phyloP scores from a whole-genome alignment of 352 stramenopile species.

The Globisporangium abappressorium region DNA sequence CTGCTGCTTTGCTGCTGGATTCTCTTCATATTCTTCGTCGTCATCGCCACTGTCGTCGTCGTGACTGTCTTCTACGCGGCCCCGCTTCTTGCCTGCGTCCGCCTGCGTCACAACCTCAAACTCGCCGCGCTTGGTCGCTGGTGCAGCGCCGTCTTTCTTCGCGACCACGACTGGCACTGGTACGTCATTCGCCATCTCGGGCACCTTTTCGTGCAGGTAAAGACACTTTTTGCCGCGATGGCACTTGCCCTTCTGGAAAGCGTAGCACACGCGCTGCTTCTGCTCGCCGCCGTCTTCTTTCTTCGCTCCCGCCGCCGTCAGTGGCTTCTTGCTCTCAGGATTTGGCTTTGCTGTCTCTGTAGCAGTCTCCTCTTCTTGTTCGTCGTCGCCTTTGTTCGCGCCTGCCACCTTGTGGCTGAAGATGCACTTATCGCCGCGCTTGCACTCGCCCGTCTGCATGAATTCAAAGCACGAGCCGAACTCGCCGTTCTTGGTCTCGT shows the following conservation, averaged over 20 bases:
- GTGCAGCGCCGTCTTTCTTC: conserved; percentile 9
- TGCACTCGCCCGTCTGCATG: conserved; percentile 66
- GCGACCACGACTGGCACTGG: conserved; percentile 11
- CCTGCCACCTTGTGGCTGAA: conserved; percentile 44
- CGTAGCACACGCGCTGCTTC: conserved; percentile 64
- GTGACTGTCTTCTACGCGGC: conserved; percentile 26
- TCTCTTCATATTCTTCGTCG: conserved; percentile 21
- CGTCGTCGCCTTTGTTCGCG: not conserved
- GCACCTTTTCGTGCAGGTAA: conserved; percentile 58
- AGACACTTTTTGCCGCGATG: conserved; percentile 71
- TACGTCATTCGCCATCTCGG: conserved; percentile 18
- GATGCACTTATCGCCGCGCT: conserved; percentile 69
- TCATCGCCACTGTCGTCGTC: conserved; percentile 18
- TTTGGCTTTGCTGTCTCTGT: conserved; percentile 10
- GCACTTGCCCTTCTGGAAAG: conserved; percentile 73
- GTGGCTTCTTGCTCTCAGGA: not conserved
- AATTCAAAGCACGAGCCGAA: conserved; percentile 84
- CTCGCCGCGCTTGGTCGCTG: conserved; percentile 17
- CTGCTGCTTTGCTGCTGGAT: conserved; percentile 11
- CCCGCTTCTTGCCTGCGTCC: conserved; percentile 28
- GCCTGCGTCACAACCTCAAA: conserved; percentile 37
- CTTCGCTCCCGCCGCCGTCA: not conserved
- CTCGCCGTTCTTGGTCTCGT: conserved; percentile 66
- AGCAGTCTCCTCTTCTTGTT: conserved; percentile 12
- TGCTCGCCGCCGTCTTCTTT: conserved; percentile 9